A percentile compares a stretch with the other conserved stretches of the same genome.
phyloP scores from a whole-genome alignment of 2,329 filamentous ascomycete genomes.

The Hortaea werneckii region DNA sequence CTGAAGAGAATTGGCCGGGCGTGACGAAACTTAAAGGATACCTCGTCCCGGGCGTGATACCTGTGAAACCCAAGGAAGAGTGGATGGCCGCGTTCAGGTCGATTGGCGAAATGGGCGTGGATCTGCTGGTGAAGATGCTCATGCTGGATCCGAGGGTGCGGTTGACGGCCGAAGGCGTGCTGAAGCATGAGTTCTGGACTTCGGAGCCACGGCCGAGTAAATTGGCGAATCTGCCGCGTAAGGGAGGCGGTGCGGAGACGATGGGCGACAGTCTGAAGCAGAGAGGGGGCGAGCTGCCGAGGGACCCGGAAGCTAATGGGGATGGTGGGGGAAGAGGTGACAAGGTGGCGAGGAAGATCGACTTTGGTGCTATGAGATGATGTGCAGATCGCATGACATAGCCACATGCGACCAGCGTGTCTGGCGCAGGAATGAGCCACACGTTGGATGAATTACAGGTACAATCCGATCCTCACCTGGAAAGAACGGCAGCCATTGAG shows the following conservation, averaged over 20 bases:
- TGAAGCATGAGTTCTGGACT: conserved; percentile 80
- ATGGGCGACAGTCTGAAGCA: conserved; percentile 75
- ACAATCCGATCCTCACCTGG: background rate
- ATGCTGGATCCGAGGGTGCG: conserved; percentile 77
- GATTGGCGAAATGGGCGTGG: conserved; percentile 71
- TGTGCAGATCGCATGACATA: background rate
- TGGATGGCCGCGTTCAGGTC: conserved; percentile 71
- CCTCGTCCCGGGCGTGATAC: conserved; percentile 57
- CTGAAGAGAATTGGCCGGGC: conserved; percentile 90
- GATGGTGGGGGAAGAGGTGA: conserved; percentile 45
- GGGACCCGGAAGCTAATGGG: conserved; percentile 23
- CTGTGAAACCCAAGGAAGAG: conserved; percentile 53
- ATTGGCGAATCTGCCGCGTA: conserved; percentile 71
- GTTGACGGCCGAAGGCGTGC: conserved; percentile 64
- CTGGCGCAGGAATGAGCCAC: background rate
- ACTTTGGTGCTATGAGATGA: conserved; percentile 48
- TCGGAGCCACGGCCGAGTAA: conserved; percentile 72
- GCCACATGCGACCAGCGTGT: background rate
- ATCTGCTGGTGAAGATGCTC: conserved; percentile 78
- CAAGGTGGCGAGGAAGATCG: conserved; percentile 73
- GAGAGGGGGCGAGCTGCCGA: conserved; percentile 60
- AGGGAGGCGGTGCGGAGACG: conserved; percentile 61
- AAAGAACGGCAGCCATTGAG: background rate
- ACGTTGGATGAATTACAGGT: background rate
- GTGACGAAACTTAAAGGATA: conserved; percentile 73